Base-by-base conservation (phyloP, 1,284 basidiomycete species). In the Cerioporus squamosus region DNA sequence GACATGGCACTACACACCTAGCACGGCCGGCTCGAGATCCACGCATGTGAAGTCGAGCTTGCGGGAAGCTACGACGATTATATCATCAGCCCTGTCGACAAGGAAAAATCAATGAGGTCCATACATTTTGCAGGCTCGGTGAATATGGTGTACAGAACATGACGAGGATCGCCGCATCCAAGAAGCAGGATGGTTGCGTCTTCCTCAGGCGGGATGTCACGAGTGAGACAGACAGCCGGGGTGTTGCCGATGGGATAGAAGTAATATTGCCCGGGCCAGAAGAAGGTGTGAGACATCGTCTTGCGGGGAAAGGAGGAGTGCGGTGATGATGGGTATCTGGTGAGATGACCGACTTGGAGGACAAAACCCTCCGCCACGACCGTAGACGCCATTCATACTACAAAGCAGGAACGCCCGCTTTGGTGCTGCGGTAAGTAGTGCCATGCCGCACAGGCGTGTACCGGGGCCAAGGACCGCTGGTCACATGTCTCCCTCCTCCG, bases 181-280 rank as follows among this genome's bases (percentile, higher is more conserved):
- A 86, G 71, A 17, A 84, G 75, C 10, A 87, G 72, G 20, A 85
- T 68, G 29, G 77, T 66, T 5, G 80, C 82, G 23, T 70, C 55
- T 53, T 76, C 68, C 55, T 83, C 82, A 2, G 78, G 78, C 44
- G 81, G 71, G 2, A 86, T 62, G 46, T 79, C 73, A 39, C 79
- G 73, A 2, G 81, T 82, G 2, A 88, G 71, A 53, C 70, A 79
- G 2, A 81, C 68, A 6, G 86, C 77, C 12, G 84, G 70, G 0
- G 83, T 84, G 61, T 85, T 87, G 36, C 86, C 84, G 39, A 85
- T 72, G 0, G 84, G 78, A 68, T 84, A 86, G 72, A 84, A 85
- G 53, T 76, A 82, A 2, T 66, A 69, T 63, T 74, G 77, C n/a
- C 68, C 74, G 1, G 76, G 76, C 78, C 79, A 84, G 23, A 65